phyloP scores from a whole-genome alignment of 352 stramenopile genomes.

The Peronospora destructor region DNA sequence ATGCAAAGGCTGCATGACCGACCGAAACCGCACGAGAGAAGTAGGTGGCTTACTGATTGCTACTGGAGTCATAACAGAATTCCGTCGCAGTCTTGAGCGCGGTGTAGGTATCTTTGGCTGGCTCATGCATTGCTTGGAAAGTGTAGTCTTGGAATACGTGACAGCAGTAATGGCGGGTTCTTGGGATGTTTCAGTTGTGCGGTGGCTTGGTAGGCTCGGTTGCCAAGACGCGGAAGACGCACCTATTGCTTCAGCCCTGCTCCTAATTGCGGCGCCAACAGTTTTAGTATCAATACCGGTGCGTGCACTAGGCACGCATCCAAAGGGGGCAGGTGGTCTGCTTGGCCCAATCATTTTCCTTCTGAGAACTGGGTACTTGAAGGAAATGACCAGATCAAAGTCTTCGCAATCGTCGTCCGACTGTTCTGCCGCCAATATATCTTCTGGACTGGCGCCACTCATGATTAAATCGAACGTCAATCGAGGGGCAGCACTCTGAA shows the following conservation, averaged over 20 bases:
- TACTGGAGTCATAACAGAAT: constrained; percentile 2
- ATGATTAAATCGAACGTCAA: constrained; percentile 36
- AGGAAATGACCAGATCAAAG: constrained; percentile 26
- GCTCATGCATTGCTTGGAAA: background rate
- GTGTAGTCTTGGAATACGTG: background rate
- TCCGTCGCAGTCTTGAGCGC: constrained; percentile 11
- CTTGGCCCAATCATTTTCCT: constrained; percentile 6
- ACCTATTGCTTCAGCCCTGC: background rate
- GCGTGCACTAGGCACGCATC: constrained; percentile 2
- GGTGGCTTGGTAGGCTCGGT: constrained; percentile 1
- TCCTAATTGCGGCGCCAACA: background rate
- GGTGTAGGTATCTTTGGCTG: constrained; percentile 1
- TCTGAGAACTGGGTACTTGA: constrained; percentile 22
- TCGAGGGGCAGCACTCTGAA: background rate
- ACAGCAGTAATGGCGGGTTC: background rate
- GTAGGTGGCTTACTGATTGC: constrained; percentile 9
- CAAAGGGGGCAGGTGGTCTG: constrained; percentile 6
- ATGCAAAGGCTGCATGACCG: constrained; percentile 9
- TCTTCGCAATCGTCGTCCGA: constrained; percentile 21
- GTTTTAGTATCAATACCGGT: background rate
- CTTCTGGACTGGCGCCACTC: constrained; percentile 22
- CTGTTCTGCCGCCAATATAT: constrained; percentile 29
- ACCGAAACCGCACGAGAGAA: constrained; percentile 14
- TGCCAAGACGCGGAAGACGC: background rate
- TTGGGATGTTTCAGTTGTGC: constrained; percentile 6